phyloP scores from a whole-genome alignment of 2,329 filamentous ascomycete species.

The Paracamarosporium sp. region DNA sequence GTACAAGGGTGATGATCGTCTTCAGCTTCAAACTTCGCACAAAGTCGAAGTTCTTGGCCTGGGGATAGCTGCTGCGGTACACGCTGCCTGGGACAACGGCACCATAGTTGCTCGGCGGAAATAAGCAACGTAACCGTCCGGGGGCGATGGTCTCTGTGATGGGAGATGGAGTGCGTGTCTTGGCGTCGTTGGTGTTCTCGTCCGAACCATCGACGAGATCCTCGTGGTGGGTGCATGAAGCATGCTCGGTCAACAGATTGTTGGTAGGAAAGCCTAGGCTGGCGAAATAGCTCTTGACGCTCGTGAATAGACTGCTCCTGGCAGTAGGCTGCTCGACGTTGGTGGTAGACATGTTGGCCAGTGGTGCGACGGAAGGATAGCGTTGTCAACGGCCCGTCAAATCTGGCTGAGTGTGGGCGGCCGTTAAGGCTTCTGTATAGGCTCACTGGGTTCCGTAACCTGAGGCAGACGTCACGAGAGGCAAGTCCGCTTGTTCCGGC shows the following conservation, averaged over 20 bases:
- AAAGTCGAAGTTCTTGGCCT: constrained; percentile 72
- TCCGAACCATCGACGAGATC: constrained; percentile 26
- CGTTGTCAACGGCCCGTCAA: background rate
- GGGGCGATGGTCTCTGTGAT: constrained; percentile 28
- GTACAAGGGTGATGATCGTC: constrained; percentile 72
- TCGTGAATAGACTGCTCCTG: constrained; percentile 7
- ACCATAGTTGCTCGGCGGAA: constrained; percentile 77
- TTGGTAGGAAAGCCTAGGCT: constrained; percentile 28
- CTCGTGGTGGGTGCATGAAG: constrained; percentile 36
- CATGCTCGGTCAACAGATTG: constrained; percentile 34
- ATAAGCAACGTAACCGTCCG: constrained; percentile 44
- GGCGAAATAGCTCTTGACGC: constrained; percentile 28
- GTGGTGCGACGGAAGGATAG: background rate
- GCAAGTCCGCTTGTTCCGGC: constrained; percentile 4
- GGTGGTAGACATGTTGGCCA: constrained; percentile 4
- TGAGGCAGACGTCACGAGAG: background rate
- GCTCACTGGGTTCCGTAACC: background rate
- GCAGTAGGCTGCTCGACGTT: constrained; percentile 12
- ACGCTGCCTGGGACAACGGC: constrained; percentile 73
- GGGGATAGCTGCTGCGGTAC: constrained; percentile 83
- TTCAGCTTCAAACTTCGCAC: constrained; percentile 73
- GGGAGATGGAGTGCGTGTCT: constrained; percentile 12
- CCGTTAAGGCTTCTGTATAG: background rate
- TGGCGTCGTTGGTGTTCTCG: background rate
- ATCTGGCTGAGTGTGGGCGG: background rate